Evolutionary conservation across 768 basidiomycete species (phyloP).

Genomic region (Hygrocybe coccinea): DNA sequence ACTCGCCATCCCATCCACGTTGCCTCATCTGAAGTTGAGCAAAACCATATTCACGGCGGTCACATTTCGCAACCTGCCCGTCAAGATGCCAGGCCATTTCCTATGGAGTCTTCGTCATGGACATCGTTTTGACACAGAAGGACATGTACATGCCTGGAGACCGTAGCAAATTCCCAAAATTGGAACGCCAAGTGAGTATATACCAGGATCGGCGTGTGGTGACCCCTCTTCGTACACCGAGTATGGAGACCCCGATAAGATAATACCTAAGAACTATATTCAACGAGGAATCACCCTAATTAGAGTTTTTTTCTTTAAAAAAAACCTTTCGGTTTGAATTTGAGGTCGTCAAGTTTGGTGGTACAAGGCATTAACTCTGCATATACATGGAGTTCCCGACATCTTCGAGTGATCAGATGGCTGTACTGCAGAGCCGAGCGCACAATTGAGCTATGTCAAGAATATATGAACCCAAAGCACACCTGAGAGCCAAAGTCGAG

Average conservation of each 20-base stretch:
- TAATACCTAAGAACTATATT: conserved; percentile 56
- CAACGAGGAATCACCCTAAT: neutral
- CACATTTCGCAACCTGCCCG: conserved; percentile 78
- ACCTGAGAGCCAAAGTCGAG: conserved; percentile 98
- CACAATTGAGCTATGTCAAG: neutral
- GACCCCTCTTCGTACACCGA: conserved; percentile 93
- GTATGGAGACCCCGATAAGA: conserved; percentile 96
- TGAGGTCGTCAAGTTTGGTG: conserved; percentile 77
- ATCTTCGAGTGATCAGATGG: conserved; percentile 94
- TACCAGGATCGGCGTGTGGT: conserved; percentile 88
- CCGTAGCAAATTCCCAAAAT: conserved; percentile 98
- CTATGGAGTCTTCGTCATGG: no score
- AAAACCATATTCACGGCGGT: conserved; percentile 93
- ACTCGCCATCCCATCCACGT: conserved; percentile 41
- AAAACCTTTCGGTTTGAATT: conserved; percentile 91
- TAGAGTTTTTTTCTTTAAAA: no score
- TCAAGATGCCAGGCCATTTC: conserved; percentile 89
- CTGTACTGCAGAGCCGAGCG: conserved; percentile 62
- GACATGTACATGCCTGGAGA: conserved; percentile 77
- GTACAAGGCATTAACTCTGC: conserved; percentile 98
- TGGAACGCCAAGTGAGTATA: conserved; percentile 84
- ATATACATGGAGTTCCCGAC: conserved; percentile 95
- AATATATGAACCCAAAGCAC: conserved; percentile 12
- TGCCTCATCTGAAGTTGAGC: conserved; percentile 74
- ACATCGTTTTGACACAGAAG: no score